phyloP scores from a whole-genome alignment of 176 grass and related monocot genomes.

The Coix lacrymajobi region DNA sequence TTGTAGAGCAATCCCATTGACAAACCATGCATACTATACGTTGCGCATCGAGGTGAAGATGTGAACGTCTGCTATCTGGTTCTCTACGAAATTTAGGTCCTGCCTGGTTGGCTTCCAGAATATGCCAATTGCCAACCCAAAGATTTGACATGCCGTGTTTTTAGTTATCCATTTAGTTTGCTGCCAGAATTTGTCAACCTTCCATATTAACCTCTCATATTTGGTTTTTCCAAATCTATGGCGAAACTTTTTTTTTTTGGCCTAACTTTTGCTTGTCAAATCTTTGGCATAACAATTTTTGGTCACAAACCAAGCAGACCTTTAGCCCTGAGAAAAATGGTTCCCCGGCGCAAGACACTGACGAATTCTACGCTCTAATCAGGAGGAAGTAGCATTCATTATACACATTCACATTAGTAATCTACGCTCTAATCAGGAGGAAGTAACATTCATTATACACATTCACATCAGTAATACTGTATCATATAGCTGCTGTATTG shows the following conservation, averaged over 20 bases:
- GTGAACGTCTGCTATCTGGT: background rate
- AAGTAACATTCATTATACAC: background rate
- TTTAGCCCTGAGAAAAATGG: background rate
- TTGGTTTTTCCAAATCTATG: too few species aligned
- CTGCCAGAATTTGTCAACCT: too few species aligned
- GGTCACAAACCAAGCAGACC: too few species aligned
- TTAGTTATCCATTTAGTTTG: too few species aligned
- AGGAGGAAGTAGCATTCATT: background rate
- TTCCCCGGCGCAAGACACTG: background rate
- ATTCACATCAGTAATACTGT: background rate
- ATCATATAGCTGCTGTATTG: background rate
- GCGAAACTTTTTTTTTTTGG: too few species aligned
- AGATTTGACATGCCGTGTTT: too few species aligned
- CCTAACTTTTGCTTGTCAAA: too few species aligned
- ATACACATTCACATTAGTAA: background rate
- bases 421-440: background rate
- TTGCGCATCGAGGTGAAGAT: background rate
- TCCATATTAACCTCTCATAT: too few species aligned
- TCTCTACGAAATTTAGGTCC: background rate
- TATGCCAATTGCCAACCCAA: too few species aligned
- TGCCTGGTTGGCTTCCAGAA: too few species aligned
- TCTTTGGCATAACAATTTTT: too few species aligned
- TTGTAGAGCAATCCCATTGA: background rate
- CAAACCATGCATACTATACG: background rate
- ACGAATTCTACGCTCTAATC: background rate